Evolutionary conservation across 1,284 basidiomycete genomes (phyloP), one percentile per base, ranked within the genome.

Genomic region (Sporisorium graminicola): DNA sequence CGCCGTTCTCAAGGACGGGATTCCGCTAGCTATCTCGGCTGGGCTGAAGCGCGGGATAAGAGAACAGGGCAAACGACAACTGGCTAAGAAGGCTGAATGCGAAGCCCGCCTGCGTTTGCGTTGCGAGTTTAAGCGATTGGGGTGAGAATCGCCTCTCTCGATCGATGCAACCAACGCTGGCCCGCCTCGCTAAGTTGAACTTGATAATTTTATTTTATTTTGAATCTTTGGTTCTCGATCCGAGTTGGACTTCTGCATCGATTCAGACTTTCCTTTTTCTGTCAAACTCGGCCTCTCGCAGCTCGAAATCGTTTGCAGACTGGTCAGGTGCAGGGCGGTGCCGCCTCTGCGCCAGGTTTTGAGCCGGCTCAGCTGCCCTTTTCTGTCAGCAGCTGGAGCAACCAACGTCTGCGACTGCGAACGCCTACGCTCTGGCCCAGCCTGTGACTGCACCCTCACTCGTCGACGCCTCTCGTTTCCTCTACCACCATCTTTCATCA

Each of bases 401-500:
- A 31, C 18, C 27, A 20, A 7, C 9, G 12, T 13, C 26, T 43
- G 26, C 31, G 22, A 7, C 43, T 46, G 56, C 22, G 13, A 37
- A 33, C 10, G 49, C 56, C 29, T 24, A 35, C 54, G 13, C 27
- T 55, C 26, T 31, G 20, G 26, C 14, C 26, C 35, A 29, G 40
- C 24, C 53, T 43, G 33, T 16, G 47, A 29, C n/a, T 33, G n/a
- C 42, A 43, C 53, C 13, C 10, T 4, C 20, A 9, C 16, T 37
- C 27, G 7, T 49, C 47, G 49, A 50, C 51, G 50, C 58, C 24
- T 47, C 20, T 35, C 16, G 26, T 42, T 27, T 42, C 52, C 43
- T 56, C 57, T 61, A 60, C 64, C 64, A 73, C 40, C 70, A 73
- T 67, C 70, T 63, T 43, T 59, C 47, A 7, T 27, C 51, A 46